A percentile compares a stretch with the other conserved stretches of the same genome.
These are phyloP conservation scores for Stagonosporopsis chrysanthemi DNA, from an alignment of 2,329 filamentous ascomycete species.

Conservation along the genomic window DNA sequence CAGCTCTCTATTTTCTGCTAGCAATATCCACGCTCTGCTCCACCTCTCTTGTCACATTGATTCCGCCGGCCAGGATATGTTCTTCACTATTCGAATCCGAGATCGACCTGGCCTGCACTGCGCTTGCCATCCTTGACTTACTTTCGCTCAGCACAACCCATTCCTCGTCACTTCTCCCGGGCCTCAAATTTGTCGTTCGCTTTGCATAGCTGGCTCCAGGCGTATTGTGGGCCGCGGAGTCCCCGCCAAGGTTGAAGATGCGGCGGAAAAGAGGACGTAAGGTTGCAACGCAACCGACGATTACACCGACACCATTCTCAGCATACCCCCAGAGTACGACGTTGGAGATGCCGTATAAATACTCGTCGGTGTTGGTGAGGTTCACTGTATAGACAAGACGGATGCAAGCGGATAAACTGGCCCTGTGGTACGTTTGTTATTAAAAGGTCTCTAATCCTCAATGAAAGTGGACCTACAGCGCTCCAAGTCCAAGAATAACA, in stretches of 20 bases:
- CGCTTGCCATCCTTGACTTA: conserved; percentile 4
- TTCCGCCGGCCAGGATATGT: conserved; percentile 3
- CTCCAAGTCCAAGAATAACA: conserved; percentile 30
- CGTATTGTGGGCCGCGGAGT: conserved; percentile 10
- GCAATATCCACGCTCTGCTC: not conserved
- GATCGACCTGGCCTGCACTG: not conserved
- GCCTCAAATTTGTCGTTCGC: not conserved
- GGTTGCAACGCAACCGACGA: conserved; percentile 46
- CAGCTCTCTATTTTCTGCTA: not conserved
- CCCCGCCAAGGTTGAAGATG: conserved; percentile 26
- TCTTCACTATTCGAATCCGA: conserved; percentile 14
- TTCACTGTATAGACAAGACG: conserved; percentile 48
- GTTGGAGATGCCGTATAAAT: conserved; percentile 43
- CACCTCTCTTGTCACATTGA: conserved; percentile 4
- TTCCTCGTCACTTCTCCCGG: conserved; percentile 5
- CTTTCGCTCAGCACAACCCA: conserved; percentile 14
- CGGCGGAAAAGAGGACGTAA: conserved; percentile 45
- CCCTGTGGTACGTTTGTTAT: conserved; percentile 24
- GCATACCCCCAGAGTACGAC: conserved; percentile 50
- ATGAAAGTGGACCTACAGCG: conserved; percentile 25
- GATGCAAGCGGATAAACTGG: conserved; percentile 42
- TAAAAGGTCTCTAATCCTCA: not conserved
- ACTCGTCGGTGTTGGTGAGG: conserved; percentile 42
- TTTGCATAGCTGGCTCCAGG: conserved; percentile 1
- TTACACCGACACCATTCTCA: conserved; percentile 47